Conservation (phyloP, 495 filamentous ascomycete genomes). For the Penicillium diatomitis region DNA sequence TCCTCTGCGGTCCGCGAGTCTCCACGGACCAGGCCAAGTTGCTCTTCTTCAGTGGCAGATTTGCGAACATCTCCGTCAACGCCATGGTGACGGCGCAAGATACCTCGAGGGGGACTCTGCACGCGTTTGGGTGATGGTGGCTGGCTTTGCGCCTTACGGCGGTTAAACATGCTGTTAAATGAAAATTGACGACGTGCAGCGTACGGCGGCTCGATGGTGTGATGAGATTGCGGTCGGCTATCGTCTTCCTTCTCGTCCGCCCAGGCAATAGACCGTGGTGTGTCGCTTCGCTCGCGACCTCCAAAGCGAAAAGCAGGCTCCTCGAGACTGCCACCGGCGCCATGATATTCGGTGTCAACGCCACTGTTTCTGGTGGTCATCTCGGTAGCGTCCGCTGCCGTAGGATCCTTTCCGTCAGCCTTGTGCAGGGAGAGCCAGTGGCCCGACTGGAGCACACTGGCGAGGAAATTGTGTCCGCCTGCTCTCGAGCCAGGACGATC, state of each 20-base stretch:
- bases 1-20: conserved; percentile 39
- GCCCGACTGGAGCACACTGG: conserved; percentile 23
- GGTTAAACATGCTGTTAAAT: conserved; percentile 72
- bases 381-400: conserved; percentile 1
- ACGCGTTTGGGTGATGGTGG: conserved; percentile 17
- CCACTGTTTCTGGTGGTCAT: conserved; percentile 32
- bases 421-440: conserved; percentile 26
- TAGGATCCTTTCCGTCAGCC: conserved; percentile 17
- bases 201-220: conserved; percentile 14
- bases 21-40: conserved; percentile 75
- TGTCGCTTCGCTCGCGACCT: conserved; percentile 26
- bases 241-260: conserved; percentile 21
- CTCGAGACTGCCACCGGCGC: conserved; percentile 10
- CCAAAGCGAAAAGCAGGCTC: conserved; percentile 9
- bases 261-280: conserved; percentile 26
- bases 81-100: conserved; percentile 40
- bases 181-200: conserved; percentile 70
- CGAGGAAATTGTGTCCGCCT: conserved; percentile 39
- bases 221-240: not conserved
- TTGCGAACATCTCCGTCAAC: conserved; percentile 23
- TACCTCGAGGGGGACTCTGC: conserved; percentile 18
- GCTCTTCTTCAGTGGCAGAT: conserved; percentile 77
- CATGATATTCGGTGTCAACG: conserved; percentile 33
- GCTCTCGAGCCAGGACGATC: conserved; percentile 24
- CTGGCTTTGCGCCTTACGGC: conserved; percentile 29